Evolutionary conservation across 768 basidiomycete species (phyloP).

Genomic region (Tulasnella sp.): DNA sequence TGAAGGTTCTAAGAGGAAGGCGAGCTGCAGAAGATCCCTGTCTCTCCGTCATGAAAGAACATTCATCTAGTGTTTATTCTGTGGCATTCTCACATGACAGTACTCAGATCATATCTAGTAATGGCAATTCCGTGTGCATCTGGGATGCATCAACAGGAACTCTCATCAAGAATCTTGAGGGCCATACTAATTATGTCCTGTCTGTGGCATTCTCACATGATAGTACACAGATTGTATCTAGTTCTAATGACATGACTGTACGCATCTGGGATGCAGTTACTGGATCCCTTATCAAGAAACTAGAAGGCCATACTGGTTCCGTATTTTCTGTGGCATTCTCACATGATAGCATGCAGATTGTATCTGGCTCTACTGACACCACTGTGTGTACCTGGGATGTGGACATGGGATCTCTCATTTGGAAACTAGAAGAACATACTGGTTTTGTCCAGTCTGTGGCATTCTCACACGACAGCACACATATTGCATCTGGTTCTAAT

Average conservation of each 20-base stretch:
- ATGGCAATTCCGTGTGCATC: slow-evolving; percentile 6
- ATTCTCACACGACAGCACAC: slow-evolving; percentile 3
- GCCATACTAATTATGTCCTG: background rate
- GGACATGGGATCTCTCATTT: too few species aligned
- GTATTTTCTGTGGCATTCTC: slow-evolving; percentile 13
- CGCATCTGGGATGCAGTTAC: slow-evolving; percentile 8
- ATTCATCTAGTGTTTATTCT: background rate
- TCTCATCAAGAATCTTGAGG: too few species aligned
- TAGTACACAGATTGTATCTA: background rate
- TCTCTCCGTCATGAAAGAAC: too few species aligned
- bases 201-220: slow-evolving; percentile 10
- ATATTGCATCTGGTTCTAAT: slow-evolving; percentile 6
- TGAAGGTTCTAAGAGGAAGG: too few species aligned
- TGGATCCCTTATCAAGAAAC: background rate
- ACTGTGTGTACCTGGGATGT: slow-evolving; percentile 14
- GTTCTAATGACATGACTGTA: slow-evolving; percentile 5
- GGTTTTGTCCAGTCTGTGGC: background rate
- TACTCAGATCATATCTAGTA: background rate
- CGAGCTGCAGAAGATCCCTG: too few species aligned
- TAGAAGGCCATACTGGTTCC: background rate
- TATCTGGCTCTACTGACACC: slow-evolving; percentile 9
- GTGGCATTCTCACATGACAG: slow-evolving; percentile 14
- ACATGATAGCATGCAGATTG: slow-evolving; percentile 2
- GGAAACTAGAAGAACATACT: too few species aligned
- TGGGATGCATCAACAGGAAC: slow-evolving; percentile 15